Conservation (phyloP, 805 yeast genomes). For the Candida jianshihensis region DNA sequence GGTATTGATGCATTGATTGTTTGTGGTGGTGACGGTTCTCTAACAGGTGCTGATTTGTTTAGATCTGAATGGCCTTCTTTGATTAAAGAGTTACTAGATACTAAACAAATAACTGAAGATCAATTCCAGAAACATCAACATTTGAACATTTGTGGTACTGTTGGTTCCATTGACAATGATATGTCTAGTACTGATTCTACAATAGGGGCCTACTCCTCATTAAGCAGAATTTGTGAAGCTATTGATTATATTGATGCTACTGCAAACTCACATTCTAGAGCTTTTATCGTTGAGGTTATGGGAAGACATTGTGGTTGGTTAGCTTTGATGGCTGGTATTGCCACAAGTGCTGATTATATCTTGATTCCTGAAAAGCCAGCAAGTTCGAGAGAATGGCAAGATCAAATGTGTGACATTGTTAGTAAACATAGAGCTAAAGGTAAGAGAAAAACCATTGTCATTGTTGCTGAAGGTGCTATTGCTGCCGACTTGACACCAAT, state of each 20-base stretch:
- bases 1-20: conserved; percentile 95
- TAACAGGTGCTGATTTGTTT: conserved; percentile 95
- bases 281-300: conserved; percentile 97
- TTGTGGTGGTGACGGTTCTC: conserved; percentile 98
- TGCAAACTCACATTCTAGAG: conserved; percentile 94
- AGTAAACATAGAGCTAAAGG: conserved; percentile 78
- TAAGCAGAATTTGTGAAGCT: conserved; percentile 87
- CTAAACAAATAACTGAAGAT: conserved; percentile 48
- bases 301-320: conserved; percentile 99
- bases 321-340: conserved; percentile 94
- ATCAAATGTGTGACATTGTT: conserved; percentile 70
- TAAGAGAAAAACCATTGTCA: conserved; percentile 89
- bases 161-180: conserved; percentile 96
- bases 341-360: conserved; percentile 92
- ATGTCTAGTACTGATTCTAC: conserved; percentile 97
- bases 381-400: conserved; percentile 64
- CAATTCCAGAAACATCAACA: conserved; percentile 57
- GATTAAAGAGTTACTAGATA: conserved; percentile 59
- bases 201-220: conserved; percentile 91
- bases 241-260: conserved; percentile 97
- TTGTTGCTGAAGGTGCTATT: conserved; percentile 97
- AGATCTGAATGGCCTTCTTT: conserved; percentile 92
- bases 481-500: conserved; percentile 76
- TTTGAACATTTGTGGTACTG: conserved; percentile 86
- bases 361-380: conserved; percentile 95